Conservation (phyloP, 2,329 filamentous ascomycete species). For the Ophiobolus disseminans region DNA sequence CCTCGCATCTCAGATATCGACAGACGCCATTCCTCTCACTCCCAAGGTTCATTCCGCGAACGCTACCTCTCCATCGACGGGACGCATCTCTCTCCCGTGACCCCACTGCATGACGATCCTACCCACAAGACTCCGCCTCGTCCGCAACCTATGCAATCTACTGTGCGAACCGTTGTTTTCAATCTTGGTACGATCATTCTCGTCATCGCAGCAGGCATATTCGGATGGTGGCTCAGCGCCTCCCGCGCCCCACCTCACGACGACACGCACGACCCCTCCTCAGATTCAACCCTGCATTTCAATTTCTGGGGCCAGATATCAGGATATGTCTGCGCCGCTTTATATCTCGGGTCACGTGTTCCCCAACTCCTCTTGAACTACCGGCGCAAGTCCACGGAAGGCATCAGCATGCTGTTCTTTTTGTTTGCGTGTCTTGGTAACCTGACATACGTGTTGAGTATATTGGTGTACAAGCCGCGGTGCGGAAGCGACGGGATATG, state of each 20-base stretch:
- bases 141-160: conserved; percentile 50
- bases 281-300: conserved; percentile 65
- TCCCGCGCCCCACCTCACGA: conserved; percentile 35
- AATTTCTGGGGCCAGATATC: conserved; percentile 86
- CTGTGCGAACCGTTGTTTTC: conserved; percentile 68
- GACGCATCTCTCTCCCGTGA: conserved; percentile 78
- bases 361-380: conserved; percentile 94
- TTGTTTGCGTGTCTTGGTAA: conserved; percentile 96
- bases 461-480: conserved; percentile 84
- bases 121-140: conserved; percentile 48
- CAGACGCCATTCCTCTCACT: conserved; percentile 40
- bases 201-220: conserved; percentile 81
- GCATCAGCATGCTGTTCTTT: conserved; percentile 93
- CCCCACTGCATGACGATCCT: conserved; percentile 68
- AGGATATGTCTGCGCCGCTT: conserved; percentile 86
- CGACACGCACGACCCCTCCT: conserved; percentile 34
- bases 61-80: conserved; percentile 66
- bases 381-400: conserved; percentile 89
- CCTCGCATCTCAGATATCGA: conserved; percentile 47
- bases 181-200: conserved; percentile 79
- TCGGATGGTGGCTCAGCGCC: conserved; percentile 77
- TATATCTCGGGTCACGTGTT: conserved; percentile 88
- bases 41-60: conserved; percentile 49
- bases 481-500: conserved; percentile 63
- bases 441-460: conserved; percentile 88